Base-by-base conservation (phyloP, 2,329 filamentous ascomycete genomes). In the Fusarium sp. region DNA sequence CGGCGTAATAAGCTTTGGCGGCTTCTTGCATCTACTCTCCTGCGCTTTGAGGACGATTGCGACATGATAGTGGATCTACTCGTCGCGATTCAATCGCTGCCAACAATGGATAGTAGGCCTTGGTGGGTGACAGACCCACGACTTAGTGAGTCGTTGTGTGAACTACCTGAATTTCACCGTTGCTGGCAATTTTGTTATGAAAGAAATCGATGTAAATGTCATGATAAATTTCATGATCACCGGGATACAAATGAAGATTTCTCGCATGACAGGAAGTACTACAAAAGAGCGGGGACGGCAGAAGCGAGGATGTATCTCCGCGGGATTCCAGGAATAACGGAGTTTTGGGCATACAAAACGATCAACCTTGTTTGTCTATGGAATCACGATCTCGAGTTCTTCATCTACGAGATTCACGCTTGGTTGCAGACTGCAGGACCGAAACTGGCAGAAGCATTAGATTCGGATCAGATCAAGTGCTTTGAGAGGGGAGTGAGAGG, bases 301-400 rank as follows among this genome's bases (percentile, higher is more conserved):
- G 47, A 72, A 29, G 69, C 60, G 1, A 68, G 49, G 3, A 46
- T 72, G 47, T 70, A 53, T n/a, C 1, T 72, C 1, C 15, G 31
- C 3, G 31, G 22, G 0, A 25, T 72, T 5, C 17, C 41, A 3
- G 65, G n/a, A 12, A 35, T 65, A 7, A 36, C 35, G 2, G 22
- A 45, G 13, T 29, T 25, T n/a, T 58, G 55, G 55, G 70, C 42
- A 3, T 53, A 55, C 25, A 44, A 29, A 4, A 38, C 27, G 8
- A 27, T 72, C 10, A 72, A 66, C 15, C 7, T 69, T 11, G 17
- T 62, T 12, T 52, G 47, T 8, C 2, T 8, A 4, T 20, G 29
- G n/a, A 4, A 4, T 0, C 1, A 22, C 0, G 20, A 47, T 3
- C 9, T 65, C 1, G 33, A 66, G 4, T 8, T 45, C 1, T 13